Conservation (phyloP, 768 basidiomycete genomes). For the Psilocybe cyanescens region DNA sequence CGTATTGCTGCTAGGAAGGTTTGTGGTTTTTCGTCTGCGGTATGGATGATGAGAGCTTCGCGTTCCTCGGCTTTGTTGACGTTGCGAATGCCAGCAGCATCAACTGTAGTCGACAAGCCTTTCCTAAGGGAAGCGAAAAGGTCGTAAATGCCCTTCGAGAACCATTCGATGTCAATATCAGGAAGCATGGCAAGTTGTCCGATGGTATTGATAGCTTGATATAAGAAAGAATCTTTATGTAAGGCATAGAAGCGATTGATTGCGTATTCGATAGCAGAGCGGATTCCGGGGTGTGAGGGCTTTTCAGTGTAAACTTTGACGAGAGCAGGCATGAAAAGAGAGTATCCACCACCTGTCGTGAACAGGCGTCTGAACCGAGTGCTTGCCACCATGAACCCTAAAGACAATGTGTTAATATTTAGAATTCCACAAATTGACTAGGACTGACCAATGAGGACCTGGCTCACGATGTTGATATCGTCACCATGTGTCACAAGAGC, state of each 20-base stretch:
- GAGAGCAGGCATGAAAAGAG: conserved; percentile 74
- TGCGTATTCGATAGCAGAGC: conserved; percentile 71
- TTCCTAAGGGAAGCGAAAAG: conserved; percentile 62
- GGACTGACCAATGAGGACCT: conserved; percentile 68
- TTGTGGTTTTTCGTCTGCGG: conserved; percentile 77
- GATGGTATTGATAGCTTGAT: conserved; percentile 69
- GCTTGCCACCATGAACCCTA: conserved; percentile 75
- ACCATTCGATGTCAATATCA: conserved; percentile 49
- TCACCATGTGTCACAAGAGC: conserved; percentile 70
- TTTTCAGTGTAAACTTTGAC: conserved; percentile 73
- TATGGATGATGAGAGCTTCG: conserved; percentile 69
- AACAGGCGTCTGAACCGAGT: conserved; percentile 81
- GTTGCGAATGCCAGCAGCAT: conserved; percentile 70
- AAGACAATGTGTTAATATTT: conserved; percentile 4
- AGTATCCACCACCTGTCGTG: conserved; percentile 71
- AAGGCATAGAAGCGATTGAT: conserved; percentile 73
- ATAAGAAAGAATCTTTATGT: conserved; percentile 74
- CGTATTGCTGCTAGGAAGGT: conserved; percentile 62
- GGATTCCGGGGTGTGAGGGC: conserved; percentile 58
- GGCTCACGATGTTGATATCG: conserved; percentile 78
- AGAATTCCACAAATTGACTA: not conserved
- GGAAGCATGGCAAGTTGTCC: conserved; percentile 57
- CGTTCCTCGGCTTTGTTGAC: conserved; percentile 67
- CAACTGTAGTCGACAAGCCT: conserved; percentile 44
- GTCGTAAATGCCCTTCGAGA: conserved; percentile 58